Evolutionary conservation across 2,329 filamentous ascomycete genomes (phyloP).

Genomic region (Ciborinia camelliae): DNA sequence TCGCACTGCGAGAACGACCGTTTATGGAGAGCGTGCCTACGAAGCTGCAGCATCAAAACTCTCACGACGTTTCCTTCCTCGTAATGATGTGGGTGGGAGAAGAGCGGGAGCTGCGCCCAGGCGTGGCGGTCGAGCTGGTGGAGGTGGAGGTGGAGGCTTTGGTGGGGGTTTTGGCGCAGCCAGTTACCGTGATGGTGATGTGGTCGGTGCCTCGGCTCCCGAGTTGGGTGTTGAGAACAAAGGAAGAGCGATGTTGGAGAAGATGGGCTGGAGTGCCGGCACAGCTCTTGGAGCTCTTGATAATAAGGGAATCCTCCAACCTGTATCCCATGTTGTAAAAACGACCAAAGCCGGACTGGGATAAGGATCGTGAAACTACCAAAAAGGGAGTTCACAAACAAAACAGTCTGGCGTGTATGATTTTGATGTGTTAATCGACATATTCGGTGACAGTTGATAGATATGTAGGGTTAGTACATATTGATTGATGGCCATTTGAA

Average conservation of each 20-base stretch:
- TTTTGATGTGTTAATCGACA: neutral
- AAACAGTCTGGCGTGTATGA: no score
- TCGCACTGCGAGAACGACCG: constrained; percentile 65
- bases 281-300: constrained; percentile 76
- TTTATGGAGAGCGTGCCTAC: constrained; percentile 57
- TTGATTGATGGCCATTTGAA: no score
- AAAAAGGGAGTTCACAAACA: neutral
- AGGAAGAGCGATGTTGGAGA: constrained; percentile 84
- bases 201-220: constrained; percentile 80
- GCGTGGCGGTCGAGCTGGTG: constrained; percentile 37
- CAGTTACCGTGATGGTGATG: constrained; percentile 75
- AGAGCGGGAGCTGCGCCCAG: constrained; percentile 32
- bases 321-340: constrained; percentile 84
- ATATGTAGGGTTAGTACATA: neutral
- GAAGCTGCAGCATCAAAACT: constrained; percentile 47
- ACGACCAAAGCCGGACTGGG: constrained; percentile 80
- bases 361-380: constrained; percentile 20
- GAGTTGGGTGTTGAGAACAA: constrained; percentile 81
- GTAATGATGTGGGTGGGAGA: constrained; percentile 45
- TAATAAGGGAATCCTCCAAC: constrained; percentile 85
- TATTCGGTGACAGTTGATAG: no score
- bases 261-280: constrained; percentile 93
- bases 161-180: constrained; percentile 43
- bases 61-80: constrained; percentile 53
- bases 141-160: constrained; percentile 36